These are phyloP conservation scores for Rubroboletus pulcherrimus DNA, from an alignment of 768 basidiomycete genomes.

Conservation along the genomic window DNA sequence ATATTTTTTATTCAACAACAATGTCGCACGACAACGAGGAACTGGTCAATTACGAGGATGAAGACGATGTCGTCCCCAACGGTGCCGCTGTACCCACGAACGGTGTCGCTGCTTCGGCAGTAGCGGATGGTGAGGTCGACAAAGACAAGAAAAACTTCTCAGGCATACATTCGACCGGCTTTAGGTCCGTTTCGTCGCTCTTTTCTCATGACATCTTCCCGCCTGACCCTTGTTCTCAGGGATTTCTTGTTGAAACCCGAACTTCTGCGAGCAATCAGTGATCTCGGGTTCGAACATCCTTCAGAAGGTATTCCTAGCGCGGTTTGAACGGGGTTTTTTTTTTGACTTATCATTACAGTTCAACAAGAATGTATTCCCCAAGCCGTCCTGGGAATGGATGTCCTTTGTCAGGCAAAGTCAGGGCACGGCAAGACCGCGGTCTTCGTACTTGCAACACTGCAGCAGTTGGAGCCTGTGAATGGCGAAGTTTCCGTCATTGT, in stretches of 20 bases:
- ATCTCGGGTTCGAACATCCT: conserved; percentile 99
- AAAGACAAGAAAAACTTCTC: conserved; percentile 98
- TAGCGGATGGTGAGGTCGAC: conserved; percentile 51
- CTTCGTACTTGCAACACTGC: conserved; percentile 95
- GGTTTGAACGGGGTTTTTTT: not conserved
- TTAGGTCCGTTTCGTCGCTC: conserved; percentile 58
- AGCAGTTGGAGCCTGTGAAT: conserved; percentile 96
- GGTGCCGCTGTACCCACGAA: conserved; percentile 46
- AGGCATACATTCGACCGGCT: conserved; percentile 99
- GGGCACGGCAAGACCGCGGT: conserved; percentile 99
- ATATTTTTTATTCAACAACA: conserved; percentile 25
- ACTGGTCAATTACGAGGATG: conserved; percentile 93
- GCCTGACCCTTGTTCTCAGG: conserved; percentile 40
- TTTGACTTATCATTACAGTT: conserved; percentile 46
- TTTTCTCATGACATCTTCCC: conserved; percentile 1
- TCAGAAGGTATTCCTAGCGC: conserved; percentile 73
- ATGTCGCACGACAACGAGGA: conserved; percentile 90
- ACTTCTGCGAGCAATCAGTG: conserved; percentile 93
- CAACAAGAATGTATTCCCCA: conserved; percentile 99
- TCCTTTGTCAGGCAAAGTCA: conserved; percentile 98
- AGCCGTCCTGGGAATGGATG: conserved; percentile 98
- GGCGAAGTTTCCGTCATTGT: conserved; percentile 98
- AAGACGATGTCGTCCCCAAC: conserved; percentile 71
- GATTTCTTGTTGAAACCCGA: conserved; percentile 99
- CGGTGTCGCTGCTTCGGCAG: conserved; percentile 45